These are phyloP conservation scores for Fusarium sp. DNA, from an alignment of 2,329 filamentous ascomycete genomes.

Conservation along the genomic window DNA sequence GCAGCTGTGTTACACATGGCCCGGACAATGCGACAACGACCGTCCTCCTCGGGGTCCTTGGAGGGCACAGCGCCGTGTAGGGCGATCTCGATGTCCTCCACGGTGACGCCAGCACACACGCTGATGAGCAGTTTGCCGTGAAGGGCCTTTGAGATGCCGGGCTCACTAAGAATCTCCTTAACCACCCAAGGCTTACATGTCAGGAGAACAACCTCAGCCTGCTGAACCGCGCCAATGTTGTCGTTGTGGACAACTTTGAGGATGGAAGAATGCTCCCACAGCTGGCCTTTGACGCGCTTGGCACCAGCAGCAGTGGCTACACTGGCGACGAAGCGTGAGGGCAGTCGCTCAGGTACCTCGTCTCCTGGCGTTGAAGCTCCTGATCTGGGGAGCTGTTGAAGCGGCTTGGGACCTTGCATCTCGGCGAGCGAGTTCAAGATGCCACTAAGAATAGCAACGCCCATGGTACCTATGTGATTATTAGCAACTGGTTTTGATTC, in stretches of 20 bases:
- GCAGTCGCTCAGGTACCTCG: conserved; percentile 67
- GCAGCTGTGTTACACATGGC: conserved; percentile 89
- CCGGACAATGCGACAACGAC: conserved; percentile 73
- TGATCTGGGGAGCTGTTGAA: conserved; percentile 54
- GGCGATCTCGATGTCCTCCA: conserved; percentile 72
- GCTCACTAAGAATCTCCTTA: conserved; percentile 71
- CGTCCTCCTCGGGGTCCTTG: conserved; percentile 58
- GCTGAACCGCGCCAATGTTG: conserved; percentile 73
- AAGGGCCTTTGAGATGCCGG: conserved; percentile 78
- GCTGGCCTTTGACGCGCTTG: conserved; percentile 72
- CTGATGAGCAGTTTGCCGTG: conserved; percentile 83
- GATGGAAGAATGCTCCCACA: conserved; percentile 70
- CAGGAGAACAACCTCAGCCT: conserved; percentile 79
- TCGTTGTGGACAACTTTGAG: conserved; percentile 77
- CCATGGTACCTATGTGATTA: conserved; percentile 75
- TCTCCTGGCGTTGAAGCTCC: conserved; percentile 58
- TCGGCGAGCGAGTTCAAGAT: conserved; percentile 76
- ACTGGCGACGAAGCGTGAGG: conserved; percentile 82
- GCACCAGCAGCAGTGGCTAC: conserved; percentile 77
- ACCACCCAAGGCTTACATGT: conserved; percentile 85
- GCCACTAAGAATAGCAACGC: conserved; percentile 83
- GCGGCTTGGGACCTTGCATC: conserved; percentile 59
- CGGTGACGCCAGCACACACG: conserved; percentile 81
- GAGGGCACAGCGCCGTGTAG: conserved; percentile 67
- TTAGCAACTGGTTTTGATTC: conserved; percentile 19